Percentiles rank a stretch among this genome's conserved stretches.
phyloP scores from a whole-genome alignment of 768 basidiomycete genomes.

The Trametes meyenii region DNA sequence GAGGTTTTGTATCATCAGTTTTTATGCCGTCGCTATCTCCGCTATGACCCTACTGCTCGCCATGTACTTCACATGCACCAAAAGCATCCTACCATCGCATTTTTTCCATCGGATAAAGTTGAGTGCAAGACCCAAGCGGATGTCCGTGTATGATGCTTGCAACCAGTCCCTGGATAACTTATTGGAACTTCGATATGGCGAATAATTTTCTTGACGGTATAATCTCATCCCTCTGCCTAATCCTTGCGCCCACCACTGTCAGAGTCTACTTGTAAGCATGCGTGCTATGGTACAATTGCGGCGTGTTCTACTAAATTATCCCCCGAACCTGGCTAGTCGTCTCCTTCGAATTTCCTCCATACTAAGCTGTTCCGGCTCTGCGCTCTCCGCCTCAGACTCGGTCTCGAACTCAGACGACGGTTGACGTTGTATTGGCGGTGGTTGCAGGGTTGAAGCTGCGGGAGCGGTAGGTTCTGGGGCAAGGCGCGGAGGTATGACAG shows the following conservation, averaged over 20 bases:
- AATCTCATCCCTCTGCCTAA: no score
- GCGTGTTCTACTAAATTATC: conserved; percentile 25
- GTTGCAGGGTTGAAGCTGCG: background rate
- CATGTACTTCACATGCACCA: conserved; percentile 33
- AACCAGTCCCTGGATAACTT: background rate
- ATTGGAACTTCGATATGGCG: background rate
- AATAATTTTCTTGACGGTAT: no score
- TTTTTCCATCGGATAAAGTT: conserved; percentile 15
- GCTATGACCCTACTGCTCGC: conserved; percentile 36
- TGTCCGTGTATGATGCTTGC: background rate
- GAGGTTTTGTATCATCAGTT: conserved; percentile 22
- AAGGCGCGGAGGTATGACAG: background rate
- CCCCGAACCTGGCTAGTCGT: conserved; percentile 66
- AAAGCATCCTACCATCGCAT: conserved; percentile 29
- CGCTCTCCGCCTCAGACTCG: conserved; percentile 30
- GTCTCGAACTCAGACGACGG: conserved; percentile 39
- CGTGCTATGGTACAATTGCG: background rate
- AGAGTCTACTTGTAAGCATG: background rate
- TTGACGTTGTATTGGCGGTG: conserved; percentile 15
- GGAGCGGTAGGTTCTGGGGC: conserved; percentile 1
- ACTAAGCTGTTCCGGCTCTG: conserved; percentile 44
- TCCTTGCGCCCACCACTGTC: no score
- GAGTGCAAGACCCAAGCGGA: background rate
- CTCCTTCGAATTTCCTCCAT: conserved; percentile 70
- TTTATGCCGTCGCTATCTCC: conserved; percentile 26